phyloP scores from a whole-genome alignment of 2,329 filamentous ascomycete genomes.

The Leptodontidium sp. region DNA sequence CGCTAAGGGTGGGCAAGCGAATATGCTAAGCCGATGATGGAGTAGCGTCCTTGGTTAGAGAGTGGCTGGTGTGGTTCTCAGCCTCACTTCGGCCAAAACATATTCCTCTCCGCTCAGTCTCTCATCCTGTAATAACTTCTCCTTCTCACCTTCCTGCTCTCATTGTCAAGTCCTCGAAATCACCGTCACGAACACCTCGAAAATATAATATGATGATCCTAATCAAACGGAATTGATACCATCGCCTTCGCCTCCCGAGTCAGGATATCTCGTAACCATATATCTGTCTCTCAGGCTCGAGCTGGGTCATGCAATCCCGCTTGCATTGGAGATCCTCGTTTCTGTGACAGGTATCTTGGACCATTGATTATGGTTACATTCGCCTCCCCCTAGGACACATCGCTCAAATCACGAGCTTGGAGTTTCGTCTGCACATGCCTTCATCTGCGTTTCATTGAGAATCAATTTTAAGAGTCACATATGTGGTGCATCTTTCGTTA shows the following conservation, averaged over 20 bases:
- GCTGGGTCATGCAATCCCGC: not conserved
- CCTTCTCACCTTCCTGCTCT: not conserved
- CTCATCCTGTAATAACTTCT: not conserved
- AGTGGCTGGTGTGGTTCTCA: constrained; percentile 11
- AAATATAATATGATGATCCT: not conserved
- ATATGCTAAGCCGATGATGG: constrained; percentile 1
- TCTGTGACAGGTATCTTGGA: constrained; percentile 21
- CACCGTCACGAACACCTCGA: not conserved
- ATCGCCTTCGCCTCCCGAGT: not conserved
- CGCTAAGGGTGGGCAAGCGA: constrained; percentile 22
- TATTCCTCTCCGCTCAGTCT: not conserved
- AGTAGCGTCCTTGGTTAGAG: constrained; percentile 3
- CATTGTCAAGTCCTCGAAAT: not conserved
- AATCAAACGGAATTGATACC: not conserved
- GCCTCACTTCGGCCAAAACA: not conserved
- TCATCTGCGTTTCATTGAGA: constrained; percentile 3
- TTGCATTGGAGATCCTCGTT: constrained; percentile 9
- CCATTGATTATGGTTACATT: not conserved
- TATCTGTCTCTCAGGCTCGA: not conserved
- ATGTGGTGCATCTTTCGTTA: constrained; percentile 19
- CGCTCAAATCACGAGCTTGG: not conserved
- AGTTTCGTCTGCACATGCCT: constrained; percentile 18
- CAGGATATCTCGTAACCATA: constrained; percentile 7
- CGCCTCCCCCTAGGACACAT: constrained; percentile 7
- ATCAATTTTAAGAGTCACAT: not conserved